phyloP scores from a whole-genome alignment of 2,329 filamentous ascomycete species.

The Talaromyces sp. region DNA sequence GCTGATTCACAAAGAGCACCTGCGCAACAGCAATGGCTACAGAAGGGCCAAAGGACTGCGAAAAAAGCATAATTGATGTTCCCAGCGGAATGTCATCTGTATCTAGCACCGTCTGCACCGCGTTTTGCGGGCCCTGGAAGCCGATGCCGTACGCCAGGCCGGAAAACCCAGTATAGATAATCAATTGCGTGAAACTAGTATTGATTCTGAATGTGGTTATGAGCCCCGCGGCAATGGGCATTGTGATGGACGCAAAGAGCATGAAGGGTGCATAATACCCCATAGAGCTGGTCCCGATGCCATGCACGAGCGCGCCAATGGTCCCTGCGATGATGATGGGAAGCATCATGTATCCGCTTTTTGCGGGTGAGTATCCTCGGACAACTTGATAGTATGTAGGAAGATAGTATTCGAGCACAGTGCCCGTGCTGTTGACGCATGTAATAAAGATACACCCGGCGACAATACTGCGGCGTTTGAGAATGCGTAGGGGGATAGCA shows the following conservation, averaged over 20 bases:
- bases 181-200: conserved; percentile 25
- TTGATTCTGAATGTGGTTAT: conserved; percentile 30
- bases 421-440: conserved; percentile 6
- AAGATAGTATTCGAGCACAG: conserved; percentile 15
- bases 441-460: conserved; percentile 15
- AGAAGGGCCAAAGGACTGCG: conserved; percentile 36
- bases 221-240: conserved; percentile 34
- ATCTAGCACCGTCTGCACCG: conserved; percentile 27
- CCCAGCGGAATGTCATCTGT: conserved; percentile 26
- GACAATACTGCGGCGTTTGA: conserved; percentile 13
- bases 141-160: conserved; percentile 34
- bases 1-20: conserved; percentile 50
- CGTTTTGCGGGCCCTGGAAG: conserved; percentile 28
- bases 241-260: conserved; percentile 29
- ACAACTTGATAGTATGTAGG: conserved; percentile 16
- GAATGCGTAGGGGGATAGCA: conserved; percentile 7
- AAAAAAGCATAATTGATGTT: conserved; percentile 30
- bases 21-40: conserved; percentile 53
- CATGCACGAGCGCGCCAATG: conserved; percentile 10
- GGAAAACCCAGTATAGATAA: conserved; percentile 28
- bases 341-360: conserved; percentile 16
- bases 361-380: conserved; percentile 3
- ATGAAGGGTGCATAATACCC: conserved; percentile 39
- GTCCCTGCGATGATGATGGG: conserved; percentile 6
- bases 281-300: conserved; percentile 16